A percentile compares a stretch with the other conserved stretches of the same genome.
Conservation (phyloP, 2,329 filamentous ascomycete species). For the Colletotrichum sp. region DNA sequence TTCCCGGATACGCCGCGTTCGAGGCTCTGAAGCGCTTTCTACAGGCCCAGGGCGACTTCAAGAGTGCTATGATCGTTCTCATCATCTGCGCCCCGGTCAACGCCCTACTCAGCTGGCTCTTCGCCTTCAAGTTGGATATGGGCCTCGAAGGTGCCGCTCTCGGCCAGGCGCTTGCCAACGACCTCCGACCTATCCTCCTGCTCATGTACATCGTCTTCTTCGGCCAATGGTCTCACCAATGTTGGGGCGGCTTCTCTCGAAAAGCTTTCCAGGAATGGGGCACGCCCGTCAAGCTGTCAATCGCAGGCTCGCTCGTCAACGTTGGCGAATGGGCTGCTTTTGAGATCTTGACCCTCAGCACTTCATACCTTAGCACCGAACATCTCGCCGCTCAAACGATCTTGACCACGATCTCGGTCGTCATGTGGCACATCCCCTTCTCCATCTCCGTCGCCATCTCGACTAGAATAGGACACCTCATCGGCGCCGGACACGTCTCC, state of each 20-base stretch:
- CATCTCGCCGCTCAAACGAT: conserved; percentile 48
- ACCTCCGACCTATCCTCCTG: conserved; percentile 52
- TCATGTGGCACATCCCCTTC: conserved; percentile 49
- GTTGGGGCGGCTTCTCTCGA: conserved; percentile 48
- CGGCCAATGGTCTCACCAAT: conserved; percentile 44
- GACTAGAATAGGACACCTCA: conserved; percentile 47
- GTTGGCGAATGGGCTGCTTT: conserved; percentile 48
- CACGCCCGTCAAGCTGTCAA: conserved; percentile 41
- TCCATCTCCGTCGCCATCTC: conserved; percentile 45
- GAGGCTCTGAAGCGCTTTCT: conserved; percentile 60
- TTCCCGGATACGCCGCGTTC: conserved; percentile 59
- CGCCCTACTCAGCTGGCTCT: conserved; percentile 52
- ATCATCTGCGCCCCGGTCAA: conserved; percentile 53
- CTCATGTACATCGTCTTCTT: conserved; percentile 49
- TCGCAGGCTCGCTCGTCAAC: conserved; percentile 43
- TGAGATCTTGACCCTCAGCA: conserved; percentile 49
- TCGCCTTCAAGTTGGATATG: conserved; percentile 46
- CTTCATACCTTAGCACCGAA: conserved; percentile 47
- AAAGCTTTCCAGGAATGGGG: conserved; percentile 43
- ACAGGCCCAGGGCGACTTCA: conserved; percentile 60
- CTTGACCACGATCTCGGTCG: conserved; percentile 42
- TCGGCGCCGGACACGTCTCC: conserved; percentile 38
- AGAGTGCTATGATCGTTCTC: conserved; percentile 51
- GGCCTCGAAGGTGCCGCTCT: conserved; percentile 57
- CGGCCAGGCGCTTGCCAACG: conserved; percentile 53